Evolutionary conservation across 2,329 filamentous ascomycete genomes (phyloP), one percentile per base, ranked within the genome.

Genomic region (Pseudogymnoascus sp.): DNA sequence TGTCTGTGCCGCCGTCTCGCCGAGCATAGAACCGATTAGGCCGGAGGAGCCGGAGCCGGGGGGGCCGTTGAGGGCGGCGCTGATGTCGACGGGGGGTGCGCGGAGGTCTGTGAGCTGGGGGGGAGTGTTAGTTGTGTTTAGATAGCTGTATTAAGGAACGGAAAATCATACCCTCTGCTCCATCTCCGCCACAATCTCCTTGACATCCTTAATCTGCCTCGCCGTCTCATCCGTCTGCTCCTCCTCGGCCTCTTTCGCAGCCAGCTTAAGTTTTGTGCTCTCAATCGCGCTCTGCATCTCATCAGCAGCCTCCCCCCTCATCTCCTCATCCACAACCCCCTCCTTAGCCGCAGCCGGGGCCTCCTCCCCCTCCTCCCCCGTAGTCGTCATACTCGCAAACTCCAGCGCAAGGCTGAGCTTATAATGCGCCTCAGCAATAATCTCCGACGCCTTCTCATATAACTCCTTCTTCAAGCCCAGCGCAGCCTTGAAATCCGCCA

Each of bases 391-490:
- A 0, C 91, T 95, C 3, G 91, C 91, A 70, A 97, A 97, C 73
- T 99, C 95, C 29, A 99, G 83, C 0, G 95, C 95, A 14, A 99
- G 84, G 0, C 93, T 96, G 26, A 99, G 86, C 77, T 97, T 97
- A 80, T 90, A 99, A 78, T 99, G 92, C 14, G 91, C 93, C 78
- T 99, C 95, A 45, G 95, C 93, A 64, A 97, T 83, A 61, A 96
- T 83, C 69, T 92, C 89, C 12, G 90, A 91, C 66, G 96, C 91
- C 60, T 88, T 82, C 0, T 90, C 83, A 73, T 91, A 92, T 2
- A 97, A 82, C 61, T 89, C 83, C 69, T 90, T 78, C 76, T 96
- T 96, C 71, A 96, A 84, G 42, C 84, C 83, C 60, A 97, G 83
- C 1, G 92, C 87, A 12, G 88, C 85, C 69, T 86, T 86, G 62